Evolutionary conservation across 345 rosid genomes (phyloP), one percentile per base, ranked within the genome.

Genomic region (Populus pruinosa): DNA sequence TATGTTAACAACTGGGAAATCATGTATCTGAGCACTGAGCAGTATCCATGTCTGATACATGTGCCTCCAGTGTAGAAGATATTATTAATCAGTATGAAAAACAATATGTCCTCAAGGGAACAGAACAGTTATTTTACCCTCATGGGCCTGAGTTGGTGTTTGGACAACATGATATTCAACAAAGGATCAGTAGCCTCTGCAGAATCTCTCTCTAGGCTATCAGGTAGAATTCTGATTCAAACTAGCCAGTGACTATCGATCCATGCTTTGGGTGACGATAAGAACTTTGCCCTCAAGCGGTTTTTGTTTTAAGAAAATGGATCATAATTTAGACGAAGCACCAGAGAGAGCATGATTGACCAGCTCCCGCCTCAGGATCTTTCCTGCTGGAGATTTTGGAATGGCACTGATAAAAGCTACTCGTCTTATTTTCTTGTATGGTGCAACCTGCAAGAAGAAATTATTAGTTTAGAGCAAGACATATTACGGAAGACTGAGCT

Each of bases 361-460:
- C 56, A 93, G 84, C 83, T 91, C 93, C 73, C 92, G 87, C 80
- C 97, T 89, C 82, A 95, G 79, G 70, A 90, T 93, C 90, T 95
- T 95, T 25, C 98, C 97, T 0, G 99, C 88, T 0, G 92, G 88
- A 33, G 85, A 79, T 80, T 91, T 96, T 1, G 98, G 99, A 74
- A 93, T 87, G 23, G 92, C 76, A 73, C 83, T 73, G 69, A 88
- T 84, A 77, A 96, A 93, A n/a, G 92, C 94, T 50, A 92, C 94
- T 59, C 87, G 87, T 43, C 99, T 70, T 72, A 93, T 85, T 87
- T 91, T 96, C 86, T 96, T 96, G 80, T 93, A 91, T 6, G 97
- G 97, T 76, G 96, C 91, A 74, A 93, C 97, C 99, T 95, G 88
- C 76, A 77, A 44, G 16, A 59, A 59, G 64, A n/a, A n/a, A n/a